Base-by-base conservation (phyloP, 257 asterid genomes). In the Parsonsia alboflavescens region DNA sequence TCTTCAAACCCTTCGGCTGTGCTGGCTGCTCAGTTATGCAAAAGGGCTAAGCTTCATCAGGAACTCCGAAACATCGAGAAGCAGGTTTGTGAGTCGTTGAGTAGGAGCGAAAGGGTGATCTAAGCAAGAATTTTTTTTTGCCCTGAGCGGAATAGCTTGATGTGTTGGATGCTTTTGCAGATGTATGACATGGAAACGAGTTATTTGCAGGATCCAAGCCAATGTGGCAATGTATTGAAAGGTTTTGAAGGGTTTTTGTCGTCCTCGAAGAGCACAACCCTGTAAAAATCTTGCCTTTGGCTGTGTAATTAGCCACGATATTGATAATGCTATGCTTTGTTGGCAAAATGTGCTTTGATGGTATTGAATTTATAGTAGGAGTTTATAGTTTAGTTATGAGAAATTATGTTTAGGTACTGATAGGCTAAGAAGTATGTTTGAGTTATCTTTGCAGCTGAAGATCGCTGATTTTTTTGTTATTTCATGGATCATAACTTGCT, bases 211-310 rank as follows among this genome's bases (percentile, higher is more conserved):
- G 99, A 95, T 82, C 98, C 99, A 44, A 95, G 96, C 81, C 99
- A 95, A 86, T 92, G 98, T 80, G 99, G 99, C 80, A 95, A 92
- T 83, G 99, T 95, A 57, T 89, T 95, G 96, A 95, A 92, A 87
- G 99, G 99, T 80, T 95, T 92, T 82, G 98, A 95, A 82, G 99
- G 99, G 71, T 95, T 95, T 82, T 83, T 95, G 80, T 88, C 98
- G 49, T 89, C 98, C 67, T 88, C 98, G 74, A 95, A 95, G 91
- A 95, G 89, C 87, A 90, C 97, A 71, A 81, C 98, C 48, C 90
- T 95, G 98, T 92, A 88, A 87, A 66, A 54, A 17, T 57, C 49
- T 44, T 77, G 45, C 10, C 24, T 19, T 28, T 70, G 15, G 16
- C 52, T 28, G 48, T 30, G 33, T 70, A 30, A 33, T 48, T 48